Conservation (phyloP, 2,329 filamentous ascomycete genomes). For the Onygenales sp. region DNA sequence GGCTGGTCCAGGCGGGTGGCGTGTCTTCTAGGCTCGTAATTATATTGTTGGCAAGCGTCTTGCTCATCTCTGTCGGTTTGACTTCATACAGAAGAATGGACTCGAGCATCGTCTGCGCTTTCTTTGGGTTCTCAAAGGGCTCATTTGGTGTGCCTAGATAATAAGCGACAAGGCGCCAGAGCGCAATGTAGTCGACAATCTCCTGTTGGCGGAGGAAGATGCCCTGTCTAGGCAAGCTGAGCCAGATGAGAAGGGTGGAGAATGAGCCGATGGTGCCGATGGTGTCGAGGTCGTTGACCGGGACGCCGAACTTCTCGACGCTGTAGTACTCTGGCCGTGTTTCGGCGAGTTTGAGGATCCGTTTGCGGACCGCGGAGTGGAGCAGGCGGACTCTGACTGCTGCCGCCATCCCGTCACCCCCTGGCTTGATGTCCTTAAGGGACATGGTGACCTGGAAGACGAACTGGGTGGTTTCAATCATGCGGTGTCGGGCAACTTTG, state of each 20-base stretch:
- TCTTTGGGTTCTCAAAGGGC: conserved; percentile 46
- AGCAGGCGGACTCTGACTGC: conserved; percentile 60
- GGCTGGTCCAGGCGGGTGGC: conserved; percentile 56
- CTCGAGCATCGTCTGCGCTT: conserved; percentile 57
- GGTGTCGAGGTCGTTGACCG: conserved; percentile 67
- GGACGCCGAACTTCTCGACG: conserved; percentile 49
- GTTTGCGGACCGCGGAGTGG: conserved; percentile 56
- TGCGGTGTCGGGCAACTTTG: conserved; percentile 54
- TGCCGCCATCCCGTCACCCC: conserved; percentile 55
- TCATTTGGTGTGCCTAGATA: conserved; percentile 60
- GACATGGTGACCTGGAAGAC: conserved; percentile 61
- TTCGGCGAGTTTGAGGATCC: conserved; percentile 52
- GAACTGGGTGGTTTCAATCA: conserved; percentile 67
- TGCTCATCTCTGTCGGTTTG: conserved; percentile 52
- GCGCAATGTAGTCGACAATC: conserved; percentile 58
- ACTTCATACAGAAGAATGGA: conserved; percentile 58
- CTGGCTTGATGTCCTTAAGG: conserved; percentile 56
- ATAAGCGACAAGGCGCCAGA: conserved; percentile 68
- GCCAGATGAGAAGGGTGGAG: conserved; percentile 56
- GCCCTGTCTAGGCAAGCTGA: conserved; percentile 63
- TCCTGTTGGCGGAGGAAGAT: conserved; percentile 56
- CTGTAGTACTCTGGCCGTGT: conserved; percentile 54
- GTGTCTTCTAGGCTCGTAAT: conserved; percentile 57
- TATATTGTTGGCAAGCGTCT: conserved; percentile 64
- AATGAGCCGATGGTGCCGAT: conserved; percentile 65